phyloP scores from a whole-genome alignment of 768 basidiomycete species.

The Kwoniella europaea region DNA sequence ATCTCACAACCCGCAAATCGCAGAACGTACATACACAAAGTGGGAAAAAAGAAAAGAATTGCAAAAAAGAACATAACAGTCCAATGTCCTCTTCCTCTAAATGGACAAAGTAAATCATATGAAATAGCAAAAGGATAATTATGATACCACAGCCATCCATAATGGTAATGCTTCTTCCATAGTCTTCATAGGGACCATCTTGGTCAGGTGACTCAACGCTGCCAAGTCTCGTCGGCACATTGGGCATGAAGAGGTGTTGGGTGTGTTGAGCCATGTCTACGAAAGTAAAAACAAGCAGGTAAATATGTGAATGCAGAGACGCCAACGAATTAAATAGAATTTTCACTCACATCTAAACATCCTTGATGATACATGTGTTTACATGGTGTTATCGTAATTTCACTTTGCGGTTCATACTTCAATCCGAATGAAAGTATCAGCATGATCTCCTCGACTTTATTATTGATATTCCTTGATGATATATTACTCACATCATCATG shows the following conservation, averaged over 20 bases:
- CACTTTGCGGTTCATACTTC: constrained; percentile 36
- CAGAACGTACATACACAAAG: too few species aligned
- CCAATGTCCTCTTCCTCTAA: too few species aligned
- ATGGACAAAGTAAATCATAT: too few species aligned
- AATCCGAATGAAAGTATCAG: background rate
- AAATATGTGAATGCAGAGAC: too few species aligned
- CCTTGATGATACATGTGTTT: constrained; percentile 51
- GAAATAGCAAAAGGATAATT: too few species aligned
- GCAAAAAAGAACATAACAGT: too few species aligned
- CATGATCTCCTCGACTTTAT: background rate
- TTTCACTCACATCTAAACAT: constrained; percentile 43
- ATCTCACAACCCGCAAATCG: too few species aligned
- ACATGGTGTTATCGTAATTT: constrained; percentile 45
- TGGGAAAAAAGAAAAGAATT: too few species aligned
- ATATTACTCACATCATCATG: constrained; percentile 47
- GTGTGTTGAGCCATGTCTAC: constrained; percentile 46
- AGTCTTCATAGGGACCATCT: constrained; percentile 27
- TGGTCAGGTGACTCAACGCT: constrained; percentile 33
- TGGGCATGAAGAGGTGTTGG: constrained; percentile 45
- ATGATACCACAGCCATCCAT: constrained; percentile 34
- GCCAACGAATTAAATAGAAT: too few species aligned
- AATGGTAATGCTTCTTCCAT: constrained; percentile 38
- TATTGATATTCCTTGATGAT: too few species aligned
- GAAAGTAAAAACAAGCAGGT: too few species aligned
- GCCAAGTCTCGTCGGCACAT: constrained; percentile 53